Base-by-base conservation (phyloP, 1,284 basidiomycete species). In the Ceratobasidium sp. region DNA sequence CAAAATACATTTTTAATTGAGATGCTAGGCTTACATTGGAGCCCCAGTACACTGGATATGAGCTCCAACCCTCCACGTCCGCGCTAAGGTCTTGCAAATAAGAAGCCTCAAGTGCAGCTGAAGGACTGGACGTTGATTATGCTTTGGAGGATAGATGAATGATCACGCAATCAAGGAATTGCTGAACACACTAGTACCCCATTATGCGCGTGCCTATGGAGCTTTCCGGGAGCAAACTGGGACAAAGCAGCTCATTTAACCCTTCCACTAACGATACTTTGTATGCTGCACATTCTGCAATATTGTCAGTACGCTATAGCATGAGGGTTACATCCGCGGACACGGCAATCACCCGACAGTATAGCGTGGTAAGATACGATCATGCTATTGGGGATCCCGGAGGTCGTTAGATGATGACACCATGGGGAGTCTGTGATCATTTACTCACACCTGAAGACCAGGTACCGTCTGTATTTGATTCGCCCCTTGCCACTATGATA, bases 401-500 rank as follows among this genome's bases (percentile, higher is more conserved):
- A 21, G 2, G 12, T 36, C 1, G 53, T 34, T 21, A 57, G 53
- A 57, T 57, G 12, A 10, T 34, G 36, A 34, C 53, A 36, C 30
- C 30, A 57, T 57, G 32, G 53, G 53, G 48, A 36, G 32, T 12
- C 43, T 36, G 53, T 57, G 10, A 34, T 32, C 18, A n/a, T 32
- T 36, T 12, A 36, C 53, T 34, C 28, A 34, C 53, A 21, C 8
- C 36, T 34, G 14, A n/a, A 34, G n/a, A 6, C 16, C 16, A 34
- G 53, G 30, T 36, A 5, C 30, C 28, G 53, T 36, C 30, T 32
- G 3, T 10, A 32, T 30, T 30, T 26, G 50, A 30, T 10, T 57
- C 53, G 53, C 32, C 16, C n/a, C 16, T 57, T 57, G 53, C 53
- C 53, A 32, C n/a, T 18, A n/a, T 32, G 53, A 57, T 36, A 57